Base-by-base conservation (phyloP, 2,329 filamentous ascomycete species). In the Xylaria sp. region DNA sequence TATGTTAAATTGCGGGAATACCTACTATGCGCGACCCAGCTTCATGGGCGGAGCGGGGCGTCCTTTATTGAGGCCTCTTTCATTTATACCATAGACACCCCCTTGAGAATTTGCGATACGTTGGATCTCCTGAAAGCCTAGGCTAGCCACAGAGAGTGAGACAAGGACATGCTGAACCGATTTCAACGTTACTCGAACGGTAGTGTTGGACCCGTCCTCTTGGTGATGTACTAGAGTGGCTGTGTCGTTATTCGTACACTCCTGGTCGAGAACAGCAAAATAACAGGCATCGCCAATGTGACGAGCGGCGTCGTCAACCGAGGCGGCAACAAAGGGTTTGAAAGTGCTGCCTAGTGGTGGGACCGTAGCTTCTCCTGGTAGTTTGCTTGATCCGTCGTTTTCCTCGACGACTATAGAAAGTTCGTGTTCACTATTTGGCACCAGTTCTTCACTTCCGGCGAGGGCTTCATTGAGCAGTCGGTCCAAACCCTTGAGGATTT, bases 401-500 rank as follows among this genome's bases (percentile, higher is more conserved):
- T 42, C 20, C 0, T 51, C 25, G 4, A 5, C 20, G 22, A 57
- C 33, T 20, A 63, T 36, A 13, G 60, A 38, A 27, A 63, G 60
- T 39, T 63, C 42, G 20, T 63, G 51, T 39, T 56, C 51, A 25
- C 60, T 63, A 31, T 57, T 42, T 33, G 51, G 60, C 29, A 63
- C 60, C 10, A 63, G 51, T 57, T 55, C 60, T 44, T 63, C 60
- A 29, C 60, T 63, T n/a, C 82, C 0, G 85, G 88, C 66, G 13
- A 38, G 33, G 38, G 66, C 42, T 44, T 61, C 22, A 55, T 56
- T 33, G 63, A 86, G 33, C 67, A 76, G 0, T 50, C 72, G 38
- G 42, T 63, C 44, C 33, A 63, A 47, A 49, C 33, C 31, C 60
- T 63, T n/a, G 27, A 42, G 33, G 44, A n/a, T 22, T 27, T 25